Conservation (phyloP, 2,329 filamentous ascomycete genomes). For the Dryadomyces quercivorus region DNA sequence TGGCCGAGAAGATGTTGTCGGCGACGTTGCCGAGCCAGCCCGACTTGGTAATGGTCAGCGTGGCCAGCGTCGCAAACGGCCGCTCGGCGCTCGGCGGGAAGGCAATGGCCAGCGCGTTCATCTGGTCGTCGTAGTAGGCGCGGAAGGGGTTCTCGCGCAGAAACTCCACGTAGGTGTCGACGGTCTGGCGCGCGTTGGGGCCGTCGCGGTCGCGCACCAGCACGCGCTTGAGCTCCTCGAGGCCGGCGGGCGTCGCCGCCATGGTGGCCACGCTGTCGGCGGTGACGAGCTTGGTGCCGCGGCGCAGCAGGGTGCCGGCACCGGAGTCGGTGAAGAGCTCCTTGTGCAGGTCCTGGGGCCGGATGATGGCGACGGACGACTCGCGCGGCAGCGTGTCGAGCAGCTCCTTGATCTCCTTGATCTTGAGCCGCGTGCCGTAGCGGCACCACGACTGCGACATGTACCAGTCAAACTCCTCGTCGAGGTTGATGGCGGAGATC, state of each 20-base stretch:
- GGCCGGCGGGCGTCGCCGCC: conserved; percentile 60
- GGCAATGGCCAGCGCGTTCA: conserved; percentile 87
- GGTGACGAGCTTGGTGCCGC: conserved; percentile 78
- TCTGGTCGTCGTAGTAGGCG: conserved; percentile 86
- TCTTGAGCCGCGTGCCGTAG: conserved; percentile 91
- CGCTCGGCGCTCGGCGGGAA: conserved; percentile 57
- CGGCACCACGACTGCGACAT: conserved; percentile 94
- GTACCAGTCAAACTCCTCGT: conserved; percentile 87
- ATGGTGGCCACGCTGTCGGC: conserved; percentile 63
- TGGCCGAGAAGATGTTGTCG: conserved; percentile 85
- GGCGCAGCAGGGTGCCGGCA: conserved; percentile 81
- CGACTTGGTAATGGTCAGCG: conserved; percentile 84
- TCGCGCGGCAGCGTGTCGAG: conserved; percentile 78
- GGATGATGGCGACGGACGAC: conserved; percentile 94
- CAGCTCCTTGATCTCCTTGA: conserved; percentile 92
- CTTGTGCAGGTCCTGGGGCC: conserved; percentile 89
- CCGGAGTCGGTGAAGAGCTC: conserved; percentile 95
- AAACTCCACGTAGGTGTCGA: conserved; percentile 75
- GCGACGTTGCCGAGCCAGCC: conserved; percentile 92
- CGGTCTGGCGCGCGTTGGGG: conserved; percentile 68
- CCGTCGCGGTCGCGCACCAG: conserved; percentile 72
- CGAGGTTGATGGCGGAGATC: conserved; percentile 93
- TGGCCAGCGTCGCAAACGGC: conserved; percentile 70
- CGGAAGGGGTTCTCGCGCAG: conserved; percentile 71
- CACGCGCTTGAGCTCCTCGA: conserved; percentile 67